phyloP scores from a whole-genome alignment of 495 filamentous ascomycete genomes.

The Penicillium egyptiacum region DNA sequence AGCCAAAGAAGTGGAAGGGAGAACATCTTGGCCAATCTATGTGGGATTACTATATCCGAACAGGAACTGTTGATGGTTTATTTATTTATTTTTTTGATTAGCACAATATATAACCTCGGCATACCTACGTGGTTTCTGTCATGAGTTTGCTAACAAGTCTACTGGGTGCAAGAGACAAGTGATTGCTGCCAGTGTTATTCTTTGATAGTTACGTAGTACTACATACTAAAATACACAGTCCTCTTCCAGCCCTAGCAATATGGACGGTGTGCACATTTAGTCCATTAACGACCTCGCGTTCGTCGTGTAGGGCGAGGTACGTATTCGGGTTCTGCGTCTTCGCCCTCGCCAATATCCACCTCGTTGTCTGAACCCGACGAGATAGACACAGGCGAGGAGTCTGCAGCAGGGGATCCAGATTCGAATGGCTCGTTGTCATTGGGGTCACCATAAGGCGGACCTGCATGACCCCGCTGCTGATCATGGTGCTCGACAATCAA shows the following conservation, averaged over 20 bases:
- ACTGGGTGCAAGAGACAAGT: background rate
- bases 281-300: slow-evolving; percentile 20
- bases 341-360: slow-evolving; percentile 13
- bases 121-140: no score
- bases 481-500: slow-evolving; percentile 35
- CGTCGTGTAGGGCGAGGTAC: slow-evolving; percentile 27
- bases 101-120: no score
- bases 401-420: background rate
- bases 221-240: background rate
- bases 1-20: no score
- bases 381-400: slow-evolving; percentile 1
- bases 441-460: background rate
- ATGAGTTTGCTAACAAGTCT: background rate
- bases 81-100: no score
- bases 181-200: background rate
- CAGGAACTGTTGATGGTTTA: no score
- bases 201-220: background rate
- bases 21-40: no score
- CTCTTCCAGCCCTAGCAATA: background rate
- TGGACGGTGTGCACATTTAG: background rate
- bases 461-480: slow-evolving; percentile 3
- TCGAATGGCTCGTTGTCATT: background rate
- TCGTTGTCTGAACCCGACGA: background rate
- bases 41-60: no score
- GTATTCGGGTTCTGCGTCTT: slow-evolving; percentile 16